These are phyloP conservation scores for Brachypodium distachyon DNA, from an alignment of 202 grass and related monocot species.

Conservation along the genomic window DNA sequence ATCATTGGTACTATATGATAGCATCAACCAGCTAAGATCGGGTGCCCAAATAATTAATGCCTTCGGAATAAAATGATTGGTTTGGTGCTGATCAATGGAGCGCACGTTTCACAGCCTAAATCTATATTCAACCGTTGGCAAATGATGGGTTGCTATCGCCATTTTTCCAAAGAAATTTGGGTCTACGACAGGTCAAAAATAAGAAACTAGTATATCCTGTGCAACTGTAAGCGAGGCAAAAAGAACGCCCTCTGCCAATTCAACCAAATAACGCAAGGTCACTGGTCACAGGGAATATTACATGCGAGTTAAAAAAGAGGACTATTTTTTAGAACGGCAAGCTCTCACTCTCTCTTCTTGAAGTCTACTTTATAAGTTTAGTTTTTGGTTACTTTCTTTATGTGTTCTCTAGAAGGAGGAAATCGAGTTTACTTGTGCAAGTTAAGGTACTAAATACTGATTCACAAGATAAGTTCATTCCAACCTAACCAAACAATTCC, in stretches of 20 bases:
- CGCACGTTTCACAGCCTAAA: constrained; percentile 11
- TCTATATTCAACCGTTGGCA: not conserved
- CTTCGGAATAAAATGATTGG: constrained; percentile 17
- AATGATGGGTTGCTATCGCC: not conserved
- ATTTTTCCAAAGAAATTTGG: not conserved
- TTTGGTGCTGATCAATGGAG: constrained; percentile 32
- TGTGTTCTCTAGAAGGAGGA: not conserved
- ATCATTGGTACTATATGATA: not conserved
- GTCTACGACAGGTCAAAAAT: not conserved
- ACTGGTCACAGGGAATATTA: too few relatives aligned
- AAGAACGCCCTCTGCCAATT: too few relatives aligned
- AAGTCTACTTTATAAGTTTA: too few relatives aligned
- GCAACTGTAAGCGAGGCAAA: too few relatives aligned
- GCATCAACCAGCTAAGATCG: constrained; percentile 28
- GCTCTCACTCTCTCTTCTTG: too few relatives aligned
- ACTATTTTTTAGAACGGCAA: too few relatives aligned
- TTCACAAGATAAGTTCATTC: too few relatives aligned
- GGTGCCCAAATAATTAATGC: constrained; percentile 24
- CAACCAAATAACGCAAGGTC: too few relatives aligned
- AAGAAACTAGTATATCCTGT: too few relatives aligned
- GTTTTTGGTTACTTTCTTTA: too few relatives aligned
- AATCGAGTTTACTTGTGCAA: not conserved
- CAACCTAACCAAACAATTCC: constrained; percentile 2
- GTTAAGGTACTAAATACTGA: too few relatives aligned
- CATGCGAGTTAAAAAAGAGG: too few relatives aligned